Evolutionary conservation across 1,139 yeast species (phyloP).

Genomic region (Kodamaea fungicola): DNA sequence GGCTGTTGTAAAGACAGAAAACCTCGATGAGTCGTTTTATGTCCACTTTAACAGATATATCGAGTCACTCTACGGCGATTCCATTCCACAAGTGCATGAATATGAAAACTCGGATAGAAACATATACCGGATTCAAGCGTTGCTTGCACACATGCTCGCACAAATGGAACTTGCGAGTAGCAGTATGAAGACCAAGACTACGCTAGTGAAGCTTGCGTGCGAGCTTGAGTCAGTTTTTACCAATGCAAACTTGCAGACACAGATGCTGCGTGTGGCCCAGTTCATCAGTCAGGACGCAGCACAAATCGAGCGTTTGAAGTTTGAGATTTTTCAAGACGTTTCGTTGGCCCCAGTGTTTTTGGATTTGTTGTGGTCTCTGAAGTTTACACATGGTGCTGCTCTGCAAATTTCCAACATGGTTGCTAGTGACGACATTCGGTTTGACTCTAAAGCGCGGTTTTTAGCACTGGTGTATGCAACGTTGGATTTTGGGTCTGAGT

Average conservation of each 20-base stretch:
- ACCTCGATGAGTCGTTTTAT: constrained; percentile 20
- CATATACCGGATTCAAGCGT: constrained; percentile 29
- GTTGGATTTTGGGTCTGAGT: not conserved
- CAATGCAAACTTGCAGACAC: constrained; percentile 8
- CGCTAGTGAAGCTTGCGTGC: constrained; percentile 20
- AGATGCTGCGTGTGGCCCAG: constrained; percentile 2
- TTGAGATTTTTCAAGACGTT: constrained; percentile 23
- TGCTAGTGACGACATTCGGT: constrained; percentile 21
- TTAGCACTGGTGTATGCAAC: constrained; percentile 16
- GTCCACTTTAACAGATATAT: constrained; percentile 21
- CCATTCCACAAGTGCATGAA: constrained; percentile 35
- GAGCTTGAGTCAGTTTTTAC: constrained; percentile 22
- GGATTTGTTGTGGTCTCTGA: constrained; percentile 12
- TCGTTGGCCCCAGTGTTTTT: constrained; percentile 19
- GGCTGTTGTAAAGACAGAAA: not conserved
- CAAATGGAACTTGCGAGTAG: constrained; percentile 8
- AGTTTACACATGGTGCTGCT: constrained; percentile 7
- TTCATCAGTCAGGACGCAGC: constrained; percentile 4
- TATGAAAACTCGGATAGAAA: constrained; percentile 29
- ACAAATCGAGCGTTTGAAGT: constrained; percentile 12
- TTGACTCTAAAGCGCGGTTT: constrained; percentile 18
- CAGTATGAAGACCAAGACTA: constrained; percentile 12
- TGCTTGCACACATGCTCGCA: constrained; percentile 10
- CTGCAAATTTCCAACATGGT: constrained; percentile 16
- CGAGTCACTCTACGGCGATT: constrained; percentile 26